These are phyloP conservation scores for Lunularia cruciata DNA, from an alignment of 225 moss, liverwort and hornwort genomes.

Conservation along the genomic window DNA sequence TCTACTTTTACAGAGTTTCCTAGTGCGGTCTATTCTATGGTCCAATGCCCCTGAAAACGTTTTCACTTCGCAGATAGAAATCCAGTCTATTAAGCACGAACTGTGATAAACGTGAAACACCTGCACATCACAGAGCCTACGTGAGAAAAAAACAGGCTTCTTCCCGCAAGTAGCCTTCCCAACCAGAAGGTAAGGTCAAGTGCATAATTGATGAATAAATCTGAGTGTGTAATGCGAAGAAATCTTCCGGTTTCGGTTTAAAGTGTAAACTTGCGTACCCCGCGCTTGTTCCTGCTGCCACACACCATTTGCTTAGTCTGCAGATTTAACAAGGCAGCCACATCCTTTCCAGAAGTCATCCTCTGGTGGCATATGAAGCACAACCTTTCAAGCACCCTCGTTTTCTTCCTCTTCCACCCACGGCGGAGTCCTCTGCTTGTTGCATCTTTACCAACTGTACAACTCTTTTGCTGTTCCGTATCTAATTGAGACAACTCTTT, in stretches of 20 bases:
- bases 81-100: constrained; percentile 92
- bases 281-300: constrained; percentile 92
- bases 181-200: too few species aligned
- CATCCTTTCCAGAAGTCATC: constrained; percentile 80
- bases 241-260: background rate
- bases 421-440: constrained; percentile 55
- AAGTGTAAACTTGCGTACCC: constrained; percentile 53
- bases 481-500: constrained; percentile 35
- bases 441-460: constrained; percentile 44
- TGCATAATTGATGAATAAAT: background rate
- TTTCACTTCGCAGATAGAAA: constrained; percentile 93
- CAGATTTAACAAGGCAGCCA: constrained; percentile 88
- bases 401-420: constrained; percentile 82
- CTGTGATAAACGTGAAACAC: constrained; percentile 98
- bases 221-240: background rate
- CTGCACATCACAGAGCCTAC: constrained; percentile 44
- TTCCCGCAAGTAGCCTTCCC: background rate
- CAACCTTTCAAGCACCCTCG: constrained; percentile 68
- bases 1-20: constrained; percentile 67
- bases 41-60: constrained; percentile 74
- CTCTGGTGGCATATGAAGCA: constrained; percentile 98
- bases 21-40: constrained; percentile 55
- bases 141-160: background rate
- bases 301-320: constrained; percentile 98
- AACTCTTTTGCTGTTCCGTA: constrained; percentile 49